phyloP scores from a whole-genome alignment of 768 basidiomycete species.

The Kockovaella imperatae region DNA sequence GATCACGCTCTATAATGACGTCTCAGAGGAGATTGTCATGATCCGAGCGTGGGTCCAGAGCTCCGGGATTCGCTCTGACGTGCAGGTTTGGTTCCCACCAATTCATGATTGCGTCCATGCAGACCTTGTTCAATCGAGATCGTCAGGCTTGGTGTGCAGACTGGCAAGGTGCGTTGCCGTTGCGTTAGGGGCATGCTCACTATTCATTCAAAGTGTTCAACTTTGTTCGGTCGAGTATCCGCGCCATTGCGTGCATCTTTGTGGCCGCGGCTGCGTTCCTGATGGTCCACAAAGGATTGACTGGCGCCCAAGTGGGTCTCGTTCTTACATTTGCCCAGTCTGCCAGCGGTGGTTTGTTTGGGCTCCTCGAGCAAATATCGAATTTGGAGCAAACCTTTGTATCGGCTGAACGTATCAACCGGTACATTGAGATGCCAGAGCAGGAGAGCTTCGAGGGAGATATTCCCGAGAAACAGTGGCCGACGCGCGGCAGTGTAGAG shows the following conservation, averaged over 20 bases:
- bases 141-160: slow-evolving; percentile 18
- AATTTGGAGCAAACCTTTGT: slow-evolving; percentile 41
- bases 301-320: slow-evolving; percentile 36
- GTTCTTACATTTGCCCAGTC: slow-evolving; percentile 32
- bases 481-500: slow-evolving; percentile 23
- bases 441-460: slow-evolving; percentile 15
- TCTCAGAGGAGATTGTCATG: slow-evolving; percentile 33
- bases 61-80: not conserved
- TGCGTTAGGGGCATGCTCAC: not conserved
- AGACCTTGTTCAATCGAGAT: slow-evolving; percentile 25
- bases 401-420: slow-evolving; percentile 39
- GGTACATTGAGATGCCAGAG: slow-evolving; percentile 28
- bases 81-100: slow-evolving; percentile 26
- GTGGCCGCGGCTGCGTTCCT: slow-evolving; percentile 31
- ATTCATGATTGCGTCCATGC: slow-evolving; percentile 13
- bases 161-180: slow-evolving; percentile 15
- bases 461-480: slow-evolving; percentile 31
- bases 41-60: slow-evolving; percentile 27
- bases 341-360: not conserved
- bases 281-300: slow-evolving; percentile 21
- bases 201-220: slow-evolving; percentile 24
- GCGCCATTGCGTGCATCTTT: slow-evolving; percentile 22
- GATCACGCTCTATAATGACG: slow-evolving; percentile 33
- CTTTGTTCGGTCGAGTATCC: slow-evolving; percentile 25
- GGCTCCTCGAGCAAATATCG: not conserved